These are phyloP conservation scores for Colletotrichum graminicola DNA, from an alignment of 2,329 filamentous ascomycete genomes.

Conservation along the genomic window DNA sequence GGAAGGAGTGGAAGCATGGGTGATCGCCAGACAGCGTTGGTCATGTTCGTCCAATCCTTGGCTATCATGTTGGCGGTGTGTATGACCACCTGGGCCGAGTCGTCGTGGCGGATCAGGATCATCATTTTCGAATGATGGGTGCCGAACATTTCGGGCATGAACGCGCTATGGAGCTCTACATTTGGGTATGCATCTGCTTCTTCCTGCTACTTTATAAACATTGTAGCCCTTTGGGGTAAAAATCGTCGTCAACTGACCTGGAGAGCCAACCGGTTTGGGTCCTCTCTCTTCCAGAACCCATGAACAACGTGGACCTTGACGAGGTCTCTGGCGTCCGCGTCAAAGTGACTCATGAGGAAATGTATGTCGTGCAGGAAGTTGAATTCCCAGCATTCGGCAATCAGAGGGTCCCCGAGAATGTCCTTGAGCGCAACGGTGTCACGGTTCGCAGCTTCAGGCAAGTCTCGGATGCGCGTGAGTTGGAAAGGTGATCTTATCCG, in stretches of 20 bases:
- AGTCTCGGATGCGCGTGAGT: constrained; percentile 76
- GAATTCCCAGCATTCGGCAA: constrained; percentile 79
- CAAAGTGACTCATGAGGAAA: constrained; percentile 68
- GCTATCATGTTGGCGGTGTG: constrained; percentile 94
- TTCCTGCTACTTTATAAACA: constrained; percentile 59
- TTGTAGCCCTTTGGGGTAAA: too few relatives aligned
- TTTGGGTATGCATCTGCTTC: constrained; percentile 73
- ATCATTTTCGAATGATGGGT: constrained; percentile 93
- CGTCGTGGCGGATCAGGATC: constrained; percentile 82
- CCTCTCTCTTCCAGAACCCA: constrained; percentile 76
- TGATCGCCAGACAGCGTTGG: constrained; percentile 84
- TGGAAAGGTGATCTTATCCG: constrained; percentile 74
- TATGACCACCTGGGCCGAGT: constrained; percentile 82
- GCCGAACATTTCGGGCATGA: constrained; percentile 86
- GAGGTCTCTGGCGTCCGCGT: constrained; percentile 61
- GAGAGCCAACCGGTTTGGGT: constrained; percentile 67
- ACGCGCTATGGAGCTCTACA: constrained; percentile 78
- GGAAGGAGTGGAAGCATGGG: constrained; percentile 71
- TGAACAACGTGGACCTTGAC: constrained; percentile 69
- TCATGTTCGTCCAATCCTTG: constrained; percentile 90
- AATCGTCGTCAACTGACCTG: constrained; percentile 60
- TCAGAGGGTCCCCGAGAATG: constrained; percentile 79
- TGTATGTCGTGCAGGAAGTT: constrained; percentile 74
- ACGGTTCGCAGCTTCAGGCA: constrained; percentile 70
- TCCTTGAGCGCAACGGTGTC: constrained; percentile 76